Evolutionary conservation across 352 stramenopile species (phyloP).

Genomic region (Globisporangium cystogenes): DNA sequence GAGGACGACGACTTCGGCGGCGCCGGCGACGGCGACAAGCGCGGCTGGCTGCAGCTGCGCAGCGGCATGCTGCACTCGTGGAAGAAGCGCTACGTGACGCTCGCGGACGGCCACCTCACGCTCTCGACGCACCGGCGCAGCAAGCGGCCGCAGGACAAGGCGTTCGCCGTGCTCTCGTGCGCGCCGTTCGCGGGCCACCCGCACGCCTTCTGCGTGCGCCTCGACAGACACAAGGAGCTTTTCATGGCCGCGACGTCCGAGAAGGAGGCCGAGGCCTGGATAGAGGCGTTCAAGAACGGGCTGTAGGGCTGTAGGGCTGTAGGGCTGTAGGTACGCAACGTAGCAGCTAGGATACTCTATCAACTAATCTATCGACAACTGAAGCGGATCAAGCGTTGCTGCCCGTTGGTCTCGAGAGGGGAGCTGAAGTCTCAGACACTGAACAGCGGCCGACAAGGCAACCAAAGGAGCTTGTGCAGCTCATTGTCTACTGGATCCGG

Average conservation of each 20-base stretch:
- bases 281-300: conserved; percentile 41
- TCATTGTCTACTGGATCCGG: no score
- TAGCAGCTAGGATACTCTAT: neutral
- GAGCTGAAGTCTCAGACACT: no score
- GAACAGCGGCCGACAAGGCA: no score
- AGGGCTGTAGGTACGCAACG: no score
- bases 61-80: conserved; percentile 29
- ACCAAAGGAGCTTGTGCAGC: no score
- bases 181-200: conserved; percentile 29
- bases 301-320: no score
- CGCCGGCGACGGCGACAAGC: conserved; percentile 18
- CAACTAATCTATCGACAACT: neutral
- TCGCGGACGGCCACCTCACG: conserved; percentile 37
- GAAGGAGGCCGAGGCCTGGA: conserved; percentile 43
- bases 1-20: conserved; percentile 14
- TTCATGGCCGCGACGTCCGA: conserved; percentile 36
- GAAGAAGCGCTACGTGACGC: conserved; percentile 53
- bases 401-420: no score
- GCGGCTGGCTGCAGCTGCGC: conserved; percentile 43
- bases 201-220: conserved; percentile 39
- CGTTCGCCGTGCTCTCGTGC: conserved; percentile 42
- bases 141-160: conserved; percentile 28
- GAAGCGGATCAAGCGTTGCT: no score
- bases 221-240: conserved; percentile 53
- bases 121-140: conserved; percentile 26